phyloP scores from a whole-genome alignment of 2,329 filamentous ascomycete genomes.

The Amauroascus verrucosus region DNA sequence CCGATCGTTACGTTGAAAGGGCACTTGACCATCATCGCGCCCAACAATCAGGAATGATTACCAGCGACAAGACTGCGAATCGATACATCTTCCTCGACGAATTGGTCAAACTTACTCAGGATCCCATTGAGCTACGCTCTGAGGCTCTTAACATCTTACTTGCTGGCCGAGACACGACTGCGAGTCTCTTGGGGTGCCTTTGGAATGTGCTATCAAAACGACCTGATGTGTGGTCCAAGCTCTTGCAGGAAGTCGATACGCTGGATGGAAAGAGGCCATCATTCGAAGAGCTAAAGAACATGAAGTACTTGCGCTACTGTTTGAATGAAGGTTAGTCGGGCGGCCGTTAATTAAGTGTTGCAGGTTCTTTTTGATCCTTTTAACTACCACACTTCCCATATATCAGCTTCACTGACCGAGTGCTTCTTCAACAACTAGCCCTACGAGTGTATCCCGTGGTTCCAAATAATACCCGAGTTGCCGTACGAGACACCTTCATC shows the following conservation, averaged over 20 bases:
- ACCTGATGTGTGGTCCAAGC: slow-evolving; percentile 55
- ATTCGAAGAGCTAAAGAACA: slow-evolving; percentile 75
- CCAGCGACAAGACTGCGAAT: slow-evolving; percentile 20
- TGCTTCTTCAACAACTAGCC: slow-evolving; percentile 22
- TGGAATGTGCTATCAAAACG: slow-evolving; percentile 70
- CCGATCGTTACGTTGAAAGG: slow-evolving; percentile 21
- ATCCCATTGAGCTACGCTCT: slow-evolving; percentile 39
- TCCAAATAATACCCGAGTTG: slow-evolving; percentile 64
- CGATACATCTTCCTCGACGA: slow-evolving; percentile 51
- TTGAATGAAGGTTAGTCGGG: slow-evolving; percentile 54
- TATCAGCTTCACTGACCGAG: no score
- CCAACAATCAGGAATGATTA: slow-evolving; percentile 17
- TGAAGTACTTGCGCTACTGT: slow-evolving; percentile 65
- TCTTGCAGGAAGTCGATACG: slow-evolving; percentile 61
- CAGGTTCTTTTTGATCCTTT: not conserved
- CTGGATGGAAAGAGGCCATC: slow-evolving; percentile 53
- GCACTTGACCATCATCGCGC: slow-evolving; percentile 21
- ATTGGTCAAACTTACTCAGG: slow-evolving; percentile 41
- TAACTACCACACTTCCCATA: not conserved
- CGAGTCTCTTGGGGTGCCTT: slow-evolving; percentile 65
- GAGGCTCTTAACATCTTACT: slow-evolving; percentile 60
- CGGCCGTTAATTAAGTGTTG: not conserved
- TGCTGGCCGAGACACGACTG: slow-evolving; percentile 75
- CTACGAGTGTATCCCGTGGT: slow-evolving; percentile 68
- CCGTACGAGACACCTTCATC: slow-evolving; percentile 62